These are phyloP conservation scores for Blepharisma stoltei DNA, from an alignment of 73 alveolate genomes.

Conservation along the genomic window DNA sequence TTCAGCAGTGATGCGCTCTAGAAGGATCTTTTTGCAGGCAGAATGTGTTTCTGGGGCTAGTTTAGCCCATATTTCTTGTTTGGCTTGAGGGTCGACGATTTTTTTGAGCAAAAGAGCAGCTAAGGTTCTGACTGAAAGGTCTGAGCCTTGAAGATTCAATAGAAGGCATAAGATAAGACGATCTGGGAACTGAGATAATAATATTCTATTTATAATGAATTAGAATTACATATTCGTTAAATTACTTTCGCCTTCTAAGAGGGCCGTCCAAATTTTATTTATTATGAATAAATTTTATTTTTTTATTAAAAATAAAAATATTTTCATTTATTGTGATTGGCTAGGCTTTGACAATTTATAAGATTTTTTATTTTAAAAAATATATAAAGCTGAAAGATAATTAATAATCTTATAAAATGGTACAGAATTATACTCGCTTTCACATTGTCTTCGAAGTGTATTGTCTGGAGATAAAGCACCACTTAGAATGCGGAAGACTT, in stretches of 20 bases:
- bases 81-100: not conserved
- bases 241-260: no score
- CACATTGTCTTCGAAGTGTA: not conserved
- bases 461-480: not conserved
- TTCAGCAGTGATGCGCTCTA: not conserved
- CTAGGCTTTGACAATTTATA: no score
- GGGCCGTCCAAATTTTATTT: no score
- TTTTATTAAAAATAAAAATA: no score
- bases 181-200: constrained; percentile 6
- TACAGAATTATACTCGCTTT: not conserved
- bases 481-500: not conserved
- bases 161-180: constrained; percentile 12
- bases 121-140: not conserved
- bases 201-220: no score
- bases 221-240: no score
- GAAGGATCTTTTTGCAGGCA: not conserved
- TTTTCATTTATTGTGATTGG: no score
- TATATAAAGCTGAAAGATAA: no score
- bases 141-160: not conserved
- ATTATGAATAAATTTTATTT: no score
- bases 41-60: not conserved
- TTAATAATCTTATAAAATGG: no score
- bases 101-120: constrained; percentile 22
- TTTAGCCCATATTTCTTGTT: not conserved
- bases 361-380: no score